Base-by-base conservation (phyloP, 495 filamentous ascomycete species). In the Penicillium verhagenii region DNA sequence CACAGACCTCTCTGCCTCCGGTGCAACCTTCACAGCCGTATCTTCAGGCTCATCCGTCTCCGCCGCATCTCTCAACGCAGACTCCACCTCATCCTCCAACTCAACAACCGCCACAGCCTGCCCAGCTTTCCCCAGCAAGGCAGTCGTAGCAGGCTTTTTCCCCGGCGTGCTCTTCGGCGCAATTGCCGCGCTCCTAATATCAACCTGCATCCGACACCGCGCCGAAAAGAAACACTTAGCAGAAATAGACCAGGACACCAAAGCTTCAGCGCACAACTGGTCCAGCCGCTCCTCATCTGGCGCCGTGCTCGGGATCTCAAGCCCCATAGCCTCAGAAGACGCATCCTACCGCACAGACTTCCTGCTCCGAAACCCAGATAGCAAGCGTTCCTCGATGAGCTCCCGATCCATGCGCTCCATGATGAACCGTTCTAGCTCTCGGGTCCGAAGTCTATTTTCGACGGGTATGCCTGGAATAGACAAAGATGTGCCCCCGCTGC, bases 121-220 rank as follows among this genome's bases (percentile, higher is more conserved):
- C 20, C 63, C 72, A 23, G 64, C 68, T 19, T 86, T 82, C 63
- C 78, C 83, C 35, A 74, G 65, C 47, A 67, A 63, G 39, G 84
- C 84, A 11, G 65, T 88, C 37, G 61, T 79, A 18, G 82, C 79
- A 18, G 85, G 85, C 18, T 84, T 89, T 71, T 84, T 89, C 59
- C 81, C 85, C 4, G 86, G 86, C 8, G 65, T 83, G 9, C 37
- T 83, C 18, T 63, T 80, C 40, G 86, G 84, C 13, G 74, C 71
- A n/a, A 56, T 83, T 6, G 51, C 74, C 18, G 68, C 74, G 11
- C 60, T 80, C 14, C 53, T 81, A 1, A 59, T 75, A 29, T 60
- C 78, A 24, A 63, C 79, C 50, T 78, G 74, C 44, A 54, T 78
- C 38, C 72, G 78, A 8, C 59, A 49, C 18, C 64, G 62, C 24